Base-by-base conservation (phyloP, 2,329 filamentous ascomycete genomes). In the Monascus ruber region DNA sequence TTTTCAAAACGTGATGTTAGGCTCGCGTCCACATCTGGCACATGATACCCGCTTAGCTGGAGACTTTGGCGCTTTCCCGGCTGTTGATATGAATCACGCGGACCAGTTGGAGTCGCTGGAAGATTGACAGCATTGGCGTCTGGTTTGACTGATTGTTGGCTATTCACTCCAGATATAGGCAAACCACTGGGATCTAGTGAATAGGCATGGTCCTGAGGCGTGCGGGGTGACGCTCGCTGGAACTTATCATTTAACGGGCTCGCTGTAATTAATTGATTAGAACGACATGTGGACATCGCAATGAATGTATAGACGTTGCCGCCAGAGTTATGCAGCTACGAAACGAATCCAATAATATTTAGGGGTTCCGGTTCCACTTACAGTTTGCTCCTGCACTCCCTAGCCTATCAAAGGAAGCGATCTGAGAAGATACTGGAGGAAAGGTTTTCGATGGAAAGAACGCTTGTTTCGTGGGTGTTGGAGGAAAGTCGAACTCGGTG, bases 91-190 rank as follows among this genome's bases (percentile, higher is more conserved):
- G 70, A 71, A 24, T 77, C 77, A 54, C 65, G 74, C 47, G 65
- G 77, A 43, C 64, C 78, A 47, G 87, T 94, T 4, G 89, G 89
- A 1, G 89, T 96, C 1, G 85, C 87, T 1, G 88, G 89, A 8
- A 79, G 71, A 41, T 69, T 69, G 38, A 63, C 56, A 27, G 55
- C 58, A 43, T 61, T 65, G 41, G 63, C 65, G 36, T 66, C 65
- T 4, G 61, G 53, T 33, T 64, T 60, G 26, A 51, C 56, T 3
- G 52, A 44, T 10, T 60, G 60, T 38, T 61, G 62, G 29, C 70
- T 68, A 43, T 61, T 65, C 11, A 71, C 68, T 41, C 77, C 81
- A 3, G 85, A 91, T 43, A 94, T 89, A 1, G 86, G 88, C 11
- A 94, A 68, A 31, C 78, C 77, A 60, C 84, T 93, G 1, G 86